Conservation (phyloP, 805 yeast genomes). For the Candida patagonica region DNA sequence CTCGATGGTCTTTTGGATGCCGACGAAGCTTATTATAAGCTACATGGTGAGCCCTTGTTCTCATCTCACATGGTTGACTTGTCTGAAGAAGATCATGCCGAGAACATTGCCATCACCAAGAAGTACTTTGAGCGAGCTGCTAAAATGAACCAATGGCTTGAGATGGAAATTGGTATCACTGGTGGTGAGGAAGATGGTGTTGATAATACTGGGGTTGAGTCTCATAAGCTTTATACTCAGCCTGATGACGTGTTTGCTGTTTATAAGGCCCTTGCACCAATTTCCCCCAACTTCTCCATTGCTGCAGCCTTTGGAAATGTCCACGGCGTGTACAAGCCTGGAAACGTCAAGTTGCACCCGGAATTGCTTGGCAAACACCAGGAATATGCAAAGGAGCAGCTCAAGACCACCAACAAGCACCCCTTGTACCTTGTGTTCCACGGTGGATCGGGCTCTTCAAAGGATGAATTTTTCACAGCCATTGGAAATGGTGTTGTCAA, state of each 20-base stretch:
- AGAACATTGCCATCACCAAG: constrained; percentile 89
- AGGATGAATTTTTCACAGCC: constrained; percentile 83
- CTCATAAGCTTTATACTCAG: constrained; percentile 82
- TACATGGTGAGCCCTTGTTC: constrained; percentile 90
- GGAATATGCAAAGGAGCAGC: constrained; percentile 66
- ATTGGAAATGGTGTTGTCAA: constrained; percentile 92
- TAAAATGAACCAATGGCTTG: constrained; percentile 94
- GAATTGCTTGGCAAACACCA: constrained; percentile 94
- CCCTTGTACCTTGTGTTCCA: constrained; percentile 98
- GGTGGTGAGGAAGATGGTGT: constrained; percentile 99
- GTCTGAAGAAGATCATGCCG: constrained; percentile 93
- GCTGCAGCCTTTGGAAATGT: constrained; percentile 99
- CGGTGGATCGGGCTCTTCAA: constrained; percentile 99
- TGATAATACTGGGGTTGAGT: constrained; percentile 88
- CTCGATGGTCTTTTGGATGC: constrained; percentile 96
- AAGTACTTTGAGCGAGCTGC: constrained; percentile 92
- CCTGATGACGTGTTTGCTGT: constrained; percentile 93
- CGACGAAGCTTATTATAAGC: constrained; percentile 84
- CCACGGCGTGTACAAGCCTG: constrained; percentile 99
- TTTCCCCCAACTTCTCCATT: constrained; percentile 96
- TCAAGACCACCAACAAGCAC: constrained; percentile 40
- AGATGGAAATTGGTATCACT: constrained; percentile 99
- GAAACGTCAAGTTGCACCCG: constrained; percentile 91
- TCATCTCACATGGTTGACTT: constrained; percentile 98
- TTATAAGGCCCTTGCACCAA: constrained; percentile 79